Conservation (phyloP, 108 stramenopile genomes). For the Chaetoceros tenuissimus region DNA sequence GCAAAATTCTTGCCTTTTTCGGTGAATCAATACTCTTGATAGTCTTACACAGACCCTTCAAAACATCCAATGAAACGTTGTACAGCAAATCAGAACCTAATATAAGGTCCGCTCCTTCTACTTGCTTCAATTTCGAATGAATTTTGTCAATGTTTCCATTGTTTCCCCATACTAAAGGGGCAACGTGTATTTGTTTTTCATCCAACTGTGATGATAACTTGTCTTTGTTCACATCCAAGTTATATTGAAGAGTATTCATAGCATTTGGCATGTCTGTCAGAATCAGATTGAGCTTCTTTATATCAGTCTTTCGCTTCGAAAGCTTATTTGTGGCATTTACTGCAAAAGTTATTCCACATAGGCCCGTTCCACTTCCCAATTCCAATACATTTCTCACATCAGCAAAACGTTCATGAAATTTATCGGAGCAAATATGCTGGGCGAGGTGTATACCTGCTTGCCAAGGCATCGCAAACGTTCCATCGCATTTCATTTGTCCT, state of each 20-base stretch:
- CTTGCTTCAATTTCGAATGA: no score
- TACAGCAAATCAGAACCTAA: conserved; percentile 70
- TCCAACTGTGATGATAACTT: background rate
- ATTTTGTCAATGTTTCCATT: no score
- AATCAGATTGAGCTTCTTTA: conserved; percentile 4
- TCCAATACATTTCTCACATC: conserved; percentile 31
- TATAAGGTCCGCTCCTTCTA: conserved; percentile 9
- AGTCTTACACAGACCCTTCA: conserved; percentile 22
- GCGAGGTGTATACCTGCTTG: conserved; percentile 27
- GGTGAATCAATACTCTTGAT: conserved; percentile 22
- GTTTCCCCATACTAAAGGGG: conserved; percentile 31
- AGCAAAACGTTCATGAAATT: conserved; percentile 9
- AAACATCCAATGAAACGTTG: conserved; percentile 27
- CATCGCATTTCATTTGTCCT: conserved; percentile 22
- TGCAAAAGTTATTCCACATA: conserved; percentile 53
- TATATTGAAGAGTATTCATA: conserved; percentile 31
- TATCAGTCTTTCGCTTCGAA: background rate
- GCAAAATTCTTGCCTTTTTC: conserved; percentile 2
- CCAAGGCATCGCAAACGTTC: conserved; percentile 36
- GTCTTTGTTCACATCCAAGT: conserved; percentile 37
- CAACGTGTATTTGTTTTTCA: conserved; percentile 3
- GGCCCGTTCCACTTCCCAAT: conserved; percentile 61
- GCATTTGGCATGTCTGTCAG: conserved; percentile 36
- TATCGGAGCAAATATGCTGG: conserved; percentile 18
- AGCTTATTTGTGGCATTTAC: background rate